Conservation (phyloP, 2,329 filamentous ascomycete genomes). For the Hypocreales sp. region DNA sequence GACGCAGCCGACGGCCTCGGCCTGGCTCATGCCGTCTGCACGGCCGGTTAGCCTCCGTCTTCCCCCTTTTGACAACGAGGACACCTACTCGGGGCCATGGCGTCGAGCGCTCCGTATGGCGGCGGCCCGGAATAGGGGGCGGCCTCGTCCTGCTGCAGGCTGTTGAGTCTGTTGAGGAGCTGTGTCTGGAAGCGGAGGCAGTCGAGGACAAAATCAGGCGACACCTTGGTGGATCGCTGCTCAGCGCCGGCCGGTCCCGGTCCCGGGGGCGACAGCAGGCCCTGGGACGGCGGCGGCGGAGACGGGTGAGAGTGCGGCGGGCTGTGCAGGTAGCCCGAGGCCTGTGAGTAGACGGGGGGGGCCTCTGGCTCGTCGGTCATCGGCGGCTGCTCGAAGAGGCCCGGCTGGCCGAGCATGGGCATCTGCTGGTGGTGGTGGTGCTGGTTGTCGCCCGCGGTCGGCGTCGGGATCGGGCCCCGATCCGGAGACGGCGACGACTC, state of each 20-base stretch:
- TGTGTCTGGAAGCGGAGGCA: slow-evolving; percentile 11
- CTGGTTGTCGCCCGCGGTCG: too few species aligned
- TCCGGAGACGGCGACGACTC: too few species aligned
- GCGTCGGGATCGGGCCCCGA: too few species aligned
- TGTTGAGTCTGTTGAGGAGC: slow-evolving; percentile 8
- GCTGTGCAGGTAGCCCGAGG: slow-evolving; percentile 6
- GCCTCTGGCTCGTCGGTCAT: slow-evolving; percentile 3
- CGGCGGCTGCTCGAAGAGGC: slow-evolving; percentile 6
- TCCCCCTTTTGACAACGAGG: background rate
- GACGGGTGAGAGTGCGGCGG: slow-evolving; percentile 7
- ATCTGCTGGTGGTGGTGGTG: too few species aligned
- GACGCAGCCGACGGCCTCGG: slow-evolving; percentile 5
- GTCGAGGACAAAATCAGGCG: slow-evolving; percentile 10
- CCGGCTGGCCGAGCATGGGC: slow-evolving; percentile 3
- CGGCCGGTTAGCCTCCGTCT: background rate
- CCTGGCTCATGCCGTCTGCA: slow-evolving; percentile 4
- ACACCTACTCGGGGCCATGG: slow-evolving; percentile 2
- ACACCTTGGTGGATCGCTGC: slow-evolving; percentile 3
- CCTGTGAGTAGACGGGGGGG: slow-evolving; percentile 5
- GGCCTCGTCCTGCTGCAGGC: slow-evolving; percentile 6
- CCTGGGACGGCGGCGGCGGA: slow-evolving; percentile 4
- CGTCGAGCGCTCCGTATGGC: too few species aligned
- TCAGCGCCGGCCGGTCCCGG: slow-evolving; percentile 4
- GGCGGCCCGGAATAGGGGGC: too few species aligned
- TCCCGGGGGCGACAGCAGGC: slow-evolving; percentile 7